Conservation (phyloP, 2,329 filamentous ascomycete genomes). For the Fusarium beomiforme region DNA sequence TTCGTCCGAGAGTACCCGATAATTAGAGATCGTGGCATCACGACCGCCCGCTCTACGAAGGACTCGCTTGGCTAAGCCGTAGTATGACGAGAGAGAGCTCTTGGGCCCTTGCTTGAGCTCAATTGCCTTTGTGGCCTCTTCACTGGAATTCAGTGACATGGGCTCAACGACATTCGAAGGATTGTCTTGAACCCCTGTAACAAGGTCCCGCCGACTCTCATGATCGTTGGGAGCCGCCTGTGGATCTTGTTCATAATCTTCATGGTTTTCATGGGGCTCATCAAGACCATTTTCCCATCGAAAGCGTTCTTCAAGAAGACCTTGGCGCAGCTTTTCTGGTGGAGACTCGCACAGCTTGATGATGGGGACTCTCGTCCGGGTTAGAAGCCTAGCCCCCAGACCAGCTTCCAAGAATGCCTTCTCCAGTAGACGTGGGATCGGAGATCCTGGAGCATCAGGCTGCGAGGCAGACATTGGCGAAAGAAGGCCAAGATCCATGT, state of each 20-base stretch:
- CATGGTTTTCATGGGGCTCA: slow-evolving; percentile 49
- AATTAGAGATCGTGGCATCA: slow-evolving; percentile 61
- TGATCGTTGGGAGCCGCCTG: slow-evolving; percentile 28
- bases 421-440: slow-evolving; percentile 79
- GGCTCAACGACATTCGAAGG: slow-evolving; percentile 27
- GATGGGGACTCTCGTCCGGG: slow-evolving; percentile 84
- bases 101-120: slow-evolving; percentile 55
- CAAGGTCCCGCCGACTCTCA: slow-evolving; percentile 39
- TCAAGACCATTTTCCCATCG: slow-evolving; percentile 75
- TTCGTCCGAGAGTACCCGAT: slow-evolving; percentile 51
- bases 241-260: slow-evolving; percentile 51
- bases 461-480: slow-evolving; percentile 68
- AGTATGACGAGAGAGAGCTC: slow-evolving; percentile 58
- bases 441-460: slow-evolving; percentile 64
- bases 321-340: slow-evolving; percentile 65
- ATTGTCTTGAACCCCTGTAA: not conserved
- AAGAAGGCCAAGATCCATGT: slow-evolving; percentile 87
- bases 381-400: slow-evolving; percentile 80
- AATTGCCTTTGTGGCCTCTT: slow-evolving; percentile 35
- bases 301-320: slow-evolving; percentile 70
- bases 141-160: slow-evolving; percentile 29
- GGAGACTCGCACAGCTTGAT: slow-evolving; percentile 86
- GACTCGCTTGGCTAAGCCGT: slow-evolving; percentile 59
- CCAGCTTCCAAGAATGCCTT: slow-evolving; percentile 77
- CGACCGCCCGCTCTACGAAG: slow-evolving; percentile 60